A percentile compares a stretch with the other conserved stretches of the same genome.
These are phyloP conservation scores for Lachancea kluyveri DNA, from an alignment of 805 yeast species.

Conservation along the genomic window DNA sequence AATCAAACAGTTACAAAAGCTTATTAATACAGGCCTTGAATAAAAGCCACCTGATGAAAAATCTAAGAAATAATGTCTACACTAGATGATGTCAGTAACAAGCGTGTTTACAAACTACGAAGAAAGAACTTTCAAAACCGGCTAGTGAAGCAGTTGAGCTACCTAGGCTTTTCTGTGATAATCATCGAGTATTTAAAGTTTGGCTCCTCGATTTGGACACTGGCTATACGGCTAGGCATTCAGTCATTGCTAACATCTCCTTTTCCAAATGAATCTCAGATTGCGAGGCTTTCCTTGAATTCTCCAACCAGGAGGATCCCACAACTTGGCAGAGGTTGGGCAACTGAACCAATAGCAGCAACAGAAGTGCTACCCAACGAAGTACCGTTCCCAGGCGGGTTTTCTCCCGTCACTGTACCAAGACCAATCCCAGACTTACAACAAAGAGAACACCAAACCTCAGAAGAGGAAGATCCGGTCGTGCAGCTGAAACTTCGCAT, in stretches of 20 bases:
- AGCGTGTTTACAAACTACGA: conserved; percentile 20
- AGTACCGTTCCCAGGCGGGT: too few species aligned
- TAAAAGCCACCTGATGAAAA: neutral
- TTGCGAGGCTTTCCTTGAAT: conserved; percentile 12
- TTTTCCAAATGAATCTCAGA: conserved; percentile 32
- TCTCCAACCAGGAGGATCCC: conserved; percentile 2
- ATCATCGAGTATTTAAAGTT: conserved; percentile 23
- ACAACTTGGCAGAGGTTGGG: neutral
- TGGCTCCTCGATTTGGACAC: conserved; percentile 20
- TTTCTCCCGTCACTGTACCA: too few species aligned
- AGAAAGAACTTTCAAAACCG: conserved; percentile 21
- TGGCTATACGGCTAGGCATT: conserved; percentile 30
- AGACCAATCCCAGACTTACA: too few species aligned
- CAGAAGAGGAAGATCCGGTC: conserved; percentile 1
- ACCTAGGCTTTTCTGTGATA: conserved; percentile 22
- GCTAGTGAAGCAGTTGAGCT: conserved; percentile 14
- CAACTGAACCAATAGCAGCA: too few species aligned
- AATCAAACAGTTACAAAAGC: too few species aligned
- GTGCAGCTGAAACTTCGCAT: conserved; percentile 1
- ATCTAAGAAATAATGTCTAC: too few species aligned
- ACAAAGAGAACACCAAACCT: too few species aligned
- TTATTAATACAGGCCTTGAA: too few species aligned
- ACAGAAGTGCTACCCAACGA: too few species aligned
- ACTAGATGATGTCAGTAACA: neutral
- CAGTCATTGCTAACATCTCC: conserved; percentile 38